A percentile compares a stretch with the other conserved stretches of the same genome.
phyloP scores from a whole-genome alignment of 2,329 filamentous ascomycete genomes.

The Celoporthe dispersa region DNA sequence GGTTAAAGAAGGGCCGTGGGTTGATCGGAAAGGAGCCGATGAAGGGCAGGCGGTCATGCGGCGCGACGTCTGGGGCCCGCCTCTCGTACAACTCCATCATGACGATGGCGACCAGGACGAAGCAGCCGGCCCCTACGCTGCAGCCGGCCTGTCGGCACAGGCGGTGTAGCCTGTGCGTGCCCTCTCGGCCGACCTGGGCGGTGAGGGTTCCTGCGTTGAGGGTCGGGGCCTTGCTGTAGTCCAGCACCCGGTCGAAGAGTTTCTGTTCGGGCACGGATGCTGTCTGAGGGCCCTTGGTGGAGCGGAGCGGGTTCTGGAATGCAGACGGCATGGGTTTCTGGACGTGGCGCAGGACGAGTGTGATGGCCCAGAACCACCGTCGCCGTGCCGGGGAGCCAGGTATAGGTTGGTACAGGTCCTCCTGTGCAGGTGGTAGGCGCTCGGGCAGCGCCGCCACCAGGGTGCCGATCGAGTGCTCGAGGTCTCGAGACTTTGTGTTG shows the following conservation, averaged over 20 bases:
- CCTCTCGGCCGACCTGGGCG: constrained; percentile 22
- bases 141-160: constrained; percentile 33
- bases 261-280: constrained; percentile 23
- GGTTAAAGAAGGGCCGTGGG: constrained; percentile 24
- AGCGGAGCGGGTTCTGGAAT: constrained; percentile 34
- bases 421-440: constrained; percentile 33
- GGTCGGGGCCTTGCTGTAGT: constrained; percentile 33
- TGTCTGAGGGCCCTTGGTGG: constrained; percentile 20
- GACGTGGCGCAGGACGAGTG: constrained; percentile 33
- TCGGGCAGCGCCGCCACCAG: constrained; percentile 28
- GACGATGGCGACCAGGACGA: constrained; percentile 33
- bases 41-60: constrained; percentile 15
- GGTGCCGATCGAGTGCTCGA: constrained; percentile 26
- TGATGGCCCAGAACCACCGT: constrained; percentile 36
- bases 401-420: constrained; percentile 34
- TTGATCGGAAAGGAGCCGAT: constrained; percentile 28
- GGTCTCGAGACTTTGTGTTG: constrained; percentile 28
- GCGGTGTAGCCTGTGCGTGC: constrained; percentile 31
- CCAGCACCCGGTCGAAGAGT: constrained; percentile 30
- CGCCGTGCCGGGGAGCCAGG: constrained; percentile 30
- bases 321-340: constrained; percentile 32
- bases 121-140: constrained; percentile 34
- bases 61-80: constrained; percentile 17
- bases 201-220: constrained; percentile 32
- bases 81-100: constrained; percentile 36